Evolutionary conservation across 495 filamentous ascomycete species (phyloP).

Genomic region (Viridothelium virens): DNA sequence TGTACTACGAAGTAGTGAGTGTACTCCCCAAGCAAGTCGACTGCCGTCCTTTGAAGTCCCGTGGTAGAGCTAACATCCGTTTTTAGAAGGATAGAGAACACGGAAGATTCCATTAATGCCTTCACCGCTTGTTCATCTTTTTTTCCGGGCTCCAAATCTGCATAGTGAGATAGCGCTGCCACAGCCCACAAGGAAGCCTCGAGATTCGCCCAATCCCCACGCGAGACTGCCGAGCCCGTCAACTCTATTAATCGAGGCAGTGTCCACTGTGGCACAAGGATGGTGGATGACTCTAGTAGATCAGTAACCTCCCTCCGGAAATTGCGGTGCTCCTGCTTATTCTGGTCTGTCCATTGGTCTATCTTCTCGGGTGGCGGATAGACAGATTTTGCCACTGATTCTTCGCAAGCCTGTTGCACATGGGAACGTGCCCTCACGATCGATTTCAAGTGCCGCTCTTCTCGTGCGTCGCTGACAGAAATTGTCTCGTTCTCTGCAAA

Average conservation of each 20-base stretch:
- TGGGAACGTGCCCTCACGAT: not conserved
- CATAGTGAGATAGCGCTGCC: slow-evolving; percentile 57
- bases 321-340: slow-evolving; percentile 61
- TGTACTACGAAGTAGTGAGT: slow-evolving; percentile 73
- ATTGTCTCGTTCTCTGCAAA: slow-evolving; percentile 39
- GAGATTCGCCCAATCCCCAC: slow-evolving; percentile 62
- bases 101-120: not conserved
- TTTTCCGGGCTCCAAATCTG: not conserved
- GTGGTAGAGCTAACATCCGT: not conserved
- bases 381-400: slow-evolving; percentile 27
- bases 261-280: slow-evolving; percentile 39
- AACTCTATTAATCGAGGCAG: slow-evolving; percentile 62
- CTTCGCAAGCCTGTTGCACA: slow-evolving; percentile 17
- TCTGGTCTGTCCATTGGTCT: slow-evolving; percentile 59
- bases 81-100: not conserved
- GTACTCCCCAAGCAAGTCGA: slow-evolving; percentile 71
- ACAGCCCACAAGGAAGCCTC: slow-evolving; percentile 78
- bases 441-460: not conserved
- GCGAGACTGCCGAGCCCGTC: slow-evolving; percentile 50
- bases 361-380: slow-evolving; percentile 33
- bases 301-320: slow-evolving; percentile 78
- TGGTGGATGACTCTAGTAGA: slow-evolving; percentile 50
- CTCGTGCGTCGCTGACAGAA: not conserved
- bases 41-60: slow-evolving; percentile 42
- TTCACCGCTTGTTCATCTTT: not conserved